phyloP scores from a whole-genome alignment of 495 filamentous ascomycete genomes.

The Penicillium pancosmium region DNA sequence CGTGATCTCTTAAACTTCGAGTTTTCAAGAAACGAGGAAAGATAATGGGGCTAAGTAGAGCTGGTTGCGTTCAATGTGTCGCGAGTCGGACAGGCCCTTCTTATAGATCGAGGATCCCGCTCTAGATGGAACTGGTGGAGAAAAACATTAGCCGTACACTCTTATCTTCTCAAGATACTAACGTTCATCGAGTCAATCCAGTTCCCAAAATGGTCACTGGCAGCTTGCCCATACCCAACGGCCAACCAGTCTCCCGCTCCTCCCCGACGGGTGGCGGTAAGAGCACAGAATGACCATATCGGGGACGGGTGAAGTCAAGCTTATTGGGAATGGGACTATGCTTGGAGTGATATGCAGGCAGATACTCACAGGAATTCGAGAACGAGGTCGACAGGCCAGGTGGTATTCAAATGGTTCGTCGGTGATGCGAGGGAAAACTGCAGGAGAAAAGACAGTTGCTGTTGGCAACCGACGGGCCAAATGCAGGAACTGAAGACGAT shows the following conservation, averaged over 20 bases:
- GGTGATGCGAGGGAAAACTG: conserved; percentile 22
- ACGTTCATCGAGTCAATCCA: conserved; percentile 3
- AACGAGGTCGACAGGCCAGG: conserved; percentile 1
- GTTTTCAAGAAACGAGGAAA: background rate
- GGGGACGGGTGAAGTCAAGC: conserved; percentile 24
- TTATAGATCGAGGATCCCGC: conserved; percentile 4
- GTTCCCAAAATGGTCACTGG: background rate
- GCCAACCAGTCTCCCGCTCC: conserved; percentile 6
- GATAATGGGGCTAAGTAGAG: background rate
- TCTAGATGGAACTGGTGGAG: conserved; percentile 2
- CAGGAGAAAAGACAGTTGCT: conserved; percentile 16
- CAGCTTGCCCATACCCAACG: conserved; percentile 16
- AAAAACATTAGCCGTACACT: conserved; percentile 9
- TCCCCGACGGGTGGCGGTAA: conserved; percentile 23
- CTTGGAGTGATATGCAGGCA: background rate
- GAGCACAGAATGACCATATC: conserved; percentile 5
- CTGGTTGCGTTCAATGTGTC: background rate
- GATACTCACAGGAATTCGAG: conserved; percentile 14
- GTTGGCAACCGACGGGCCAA: conserved; percentile 24
- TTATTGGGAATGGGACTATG: conserved; percentile 22
- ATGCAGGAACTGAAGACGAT: conserved; percentile 27
- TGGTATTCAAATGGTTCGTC: conserved; percentile 3
- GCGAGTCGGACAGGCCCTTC: background rate
- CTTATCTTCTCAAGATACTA: background rate
- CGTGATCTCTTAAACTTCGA: background rate